Base-by-base conservation (phyloP, 169 alveolate genomes). In the Babesia bigemina region DNA sequence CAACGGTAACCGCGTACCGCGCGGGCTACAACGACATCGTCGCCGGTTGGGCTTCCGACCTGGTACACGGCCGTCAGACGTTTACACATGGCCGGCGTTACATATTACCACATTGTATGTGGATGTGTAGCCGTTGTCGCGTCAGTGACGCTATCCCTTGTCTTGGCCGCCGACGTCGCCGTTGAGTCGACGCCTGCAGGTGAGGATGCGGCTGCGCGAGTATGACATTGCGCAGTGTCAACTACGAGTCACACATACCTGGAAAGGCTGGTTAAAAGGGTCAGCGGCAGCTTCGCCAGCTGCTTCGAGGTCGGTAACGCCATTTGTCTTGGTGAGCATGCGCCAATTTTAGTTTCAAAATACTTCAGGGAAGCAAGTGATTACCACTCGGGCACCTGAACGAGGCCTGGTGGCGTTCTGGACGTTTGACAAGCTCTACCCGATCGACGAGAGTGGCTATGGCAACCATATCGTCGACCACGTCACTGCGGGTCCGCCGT, bases 401-500 rank as follows among this genome's bases (percentile, higher is more conserved):
- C 62, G 63, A 22, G 90, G 90, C 21, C 70, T 83, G 11, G 82
- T 73, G 9, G 90, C 79, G 17, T 48, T 55, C 44, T 83, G 90
- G 90, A 59, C 75, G 26, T 83, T 83, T 57, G 90, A 83, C 75
- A 59, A 55, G 49, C 16, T 75, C n/a, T 29, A 74, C 26, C 75
- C 86, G 19, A 48, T 83, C 29, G 90, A 83, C 49, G 86, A 75
- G 63, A 74, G 77, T 42, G 90, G 86, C 9, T 63, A 83, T 50
- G 90, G 82, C 8, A 83, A 83, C 70, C 90, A 83, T 47, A 62
- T 83, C 48, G 45, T 58, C 49, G 52, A 70, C 24, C 70, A 33
- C 12, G 79, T 73, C 33, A 36, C 56, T 13, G 72, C 73, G 28
- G 90, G 90, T 39, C 90, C 90, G n/a, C 90, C 90, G 16, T 73